phyloP scores from a whole-genome alignment of 2,329 filamentous ascomycete genomes.

The Diplocarpon mali region DNA sequence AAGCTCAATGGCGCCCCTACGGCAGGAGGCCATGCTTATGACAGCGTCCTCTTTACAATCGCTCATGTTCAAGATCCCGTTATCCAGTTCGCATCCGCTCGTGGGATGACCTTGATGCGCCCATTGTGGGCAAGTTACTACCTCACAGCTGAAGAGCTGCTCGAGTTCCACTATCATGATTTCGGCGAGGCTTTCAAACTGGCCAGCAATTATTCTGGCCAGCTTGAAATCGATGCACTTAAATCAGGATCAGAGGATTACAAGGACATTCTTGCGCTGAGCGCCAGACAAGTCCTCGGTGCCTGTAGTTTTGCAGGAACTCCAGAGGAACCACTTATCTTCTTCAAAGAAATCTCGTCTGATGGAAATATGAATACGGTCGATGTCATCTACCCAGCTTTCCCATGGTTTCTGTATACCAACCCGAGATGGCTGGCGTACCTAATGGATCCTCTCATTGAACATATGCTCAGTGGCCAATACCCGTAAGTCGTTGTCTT shows the following conservation, averaged over 20 bases:
- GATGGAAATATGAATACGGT: constrained; percentile 80
- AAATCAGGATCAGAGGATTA: constrained; percentile 65
- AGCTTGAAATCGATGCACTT: constrained; percentile 60
- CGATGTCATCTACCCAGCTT: constrained; percentile 78
- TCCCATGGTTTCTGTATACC: constrained; percentile 79
- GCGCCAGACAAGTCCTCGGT: constrained; percentile 69
- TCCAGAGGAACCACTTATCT: constrained; percentile 59
- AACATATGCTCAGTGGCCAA: constrained; percentile 71
- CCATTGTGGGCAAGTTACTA: constrained; percentile 76
- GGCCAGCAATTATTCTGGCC: constrained; percentile 62
- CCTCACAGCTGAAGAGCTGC: constrained; percentile 45
- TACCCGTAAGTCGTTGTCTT: constrained; percentile 43
- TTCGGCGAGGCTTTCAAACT: constrained; percentile 52
- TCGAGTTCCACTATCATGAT: constrained; percentile 68
- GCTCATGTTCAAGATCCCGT: constrained; percentile 69
- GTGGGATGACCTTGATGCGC: constrained; percentile 66
- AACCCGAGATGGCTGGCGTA: constrained; percentile 74
- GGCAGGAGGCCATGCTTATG: constrained; percentile 24
- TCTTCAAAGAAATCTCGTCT: constrained; percentile 77
- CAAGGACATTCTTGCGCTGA: constrained; percentile 65
- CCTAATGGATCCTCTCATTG: constrained; percentile 66
- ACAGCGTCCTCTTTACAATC: constrained; percentile 62
- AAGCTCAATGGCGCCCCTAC: constrained; percentile 32
- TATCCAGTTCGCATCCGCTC: constrained; percentile 65
- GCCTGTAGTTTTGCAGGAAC: constrained; percentile 67